Evolutionary conservation across 2,329 filamentous ascomycete species (phyloP).

Genomic region (Orbilia quercus): DNA sequence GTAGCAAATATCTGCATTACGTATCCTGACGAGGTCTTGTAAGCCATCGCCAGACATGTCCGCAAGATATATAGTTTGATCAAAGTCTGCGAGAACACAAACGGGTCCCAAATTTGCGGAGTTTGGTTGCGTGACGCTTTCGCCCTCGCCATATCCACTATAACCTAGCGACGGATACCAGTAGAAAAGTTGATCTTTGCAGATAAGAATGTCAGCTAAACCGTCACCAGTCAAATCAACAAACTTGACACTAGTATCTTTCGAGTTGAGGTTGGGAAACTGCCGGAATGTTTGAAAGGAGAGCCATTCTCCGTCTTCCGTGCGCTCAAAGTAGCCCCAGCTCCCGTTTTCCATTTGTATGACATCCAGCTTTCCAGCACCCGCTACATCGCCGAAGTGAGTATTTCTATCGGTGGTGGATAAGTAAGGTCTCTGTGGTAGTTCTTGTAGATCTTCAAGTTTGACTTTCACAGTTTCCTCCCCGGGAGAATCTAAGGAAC

Average conservation of each 20-base stretch:
- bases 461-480: neutral
- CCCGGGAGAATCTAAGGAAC: no score
- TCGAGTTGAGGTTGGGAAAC: neutral
- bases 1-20: slow-evolving; percentile 60
- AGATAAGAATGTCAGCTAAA: slow-evolving; percentile 56
- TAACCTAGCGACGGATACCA: slow-evolving; percentile 49
- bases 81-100: neutral
- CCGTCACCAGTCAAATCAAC: slow-evolving; percentile 61
- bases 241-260: slow-evolving; percentile 10
- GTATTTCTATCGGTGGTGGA: no score
- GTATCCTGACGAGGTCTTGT: slow-evolving; percentile 59
- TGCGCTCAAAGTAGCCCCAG: no score
- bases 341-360: no score
- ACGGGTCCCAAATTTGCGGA: no score
- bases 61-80: slow-evolving; percentile 49
- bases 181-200: slow-evolving; percentile 14
- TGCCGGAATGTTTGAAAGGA: slow-evolving; percentile 10
- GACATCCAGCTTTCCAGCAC: no score
- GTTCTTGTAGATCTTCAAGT: neutral
- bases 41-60: slow-evolving; percentile 61
- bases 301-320: neutral
- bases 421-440: slow-evolving; percentile 13
- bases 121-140: neutral
- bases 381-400: no score
- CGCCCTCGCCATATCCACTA: slow-evolving; percentile 1